Conservation (phyloP, 2,329 filamentous ascomycete species). For the Graphiopsis chlorocephala region DNA sequence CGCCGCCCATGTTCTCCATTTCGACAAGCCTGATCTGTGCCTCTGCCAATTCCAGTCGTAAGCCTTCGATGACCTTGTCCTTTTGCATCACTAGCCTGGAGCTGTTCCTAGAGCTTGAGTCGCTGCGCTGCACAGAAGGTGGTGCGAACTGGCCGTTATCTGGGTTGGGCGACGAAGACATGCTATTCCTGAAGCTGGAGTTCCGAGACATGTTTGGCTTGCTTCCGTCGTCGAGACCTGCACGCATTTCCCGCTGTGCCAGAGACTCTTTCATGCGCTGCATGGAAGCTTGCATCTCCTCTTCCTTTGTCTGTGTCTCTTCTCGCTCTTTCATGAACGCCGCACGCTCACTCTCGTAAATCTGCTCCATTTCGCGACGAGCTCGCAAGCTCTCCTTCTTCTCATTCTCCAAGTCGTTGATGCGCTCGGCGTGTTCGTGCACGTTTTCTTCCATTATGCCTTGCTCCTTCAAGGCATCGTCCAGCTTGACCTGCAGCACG, state of each 20-base stretch:
- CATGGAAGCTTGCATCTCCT: slow-evolving; percentile 86
- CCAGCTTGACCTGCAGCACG: slow-evolving; percentile 78
- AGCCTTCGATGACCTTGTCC: slow-evolving; percentile 90
- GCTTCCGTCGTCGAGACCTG: slow-evolving; percentile 50
- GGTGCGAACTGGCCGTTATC: slow-evolving; percentile 77
- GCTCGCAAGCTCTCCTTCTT: slow-evolving; percentile 80
- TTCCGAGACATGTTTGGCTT: slow-evolving; percentile 49
- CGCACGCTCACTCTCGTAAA: slow-evolving; percentile 86
- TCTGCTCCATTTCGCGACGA: slow-evolving; percentile 85
- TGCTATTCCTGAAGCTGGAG: slow-evolving; percentile 28
- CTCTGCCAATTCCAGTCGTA: slow-evolving; percentile 89
- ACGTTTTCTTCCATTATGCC: slow-evolving; percentile 80
- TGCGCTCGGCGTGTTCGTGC: slow-evolving; percentile 81
- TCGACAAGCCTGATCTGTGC: slow-evolving; percentile 94
- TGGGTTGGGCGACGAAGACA: slow-evolving; percentile 58
- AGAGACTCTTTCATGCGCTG: slow-evolving; percentile 88
- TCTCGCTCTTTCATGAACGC: slow-evolving; percentile 90
- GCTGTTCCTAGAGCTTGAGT: slow-evolving; percentile 78
- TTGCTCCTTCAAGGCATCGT: slow-evolving; percentile 81
- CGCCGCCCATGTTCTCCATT: slow-evolving; percentile 87
- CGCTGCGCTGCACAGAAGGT: slow-evolving; percentile 79
- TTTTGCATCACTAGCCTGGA: slow-evolving; percentile 91
- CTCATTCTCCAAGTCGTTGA: slow-evolving; percentile 77
- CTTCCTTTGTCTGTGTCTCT: slow-evolving; percentile 76
- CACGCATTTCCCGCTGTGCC: slow-evolving; percentile 65